Base-by-base conservation (phyloP, 345 rosid species). In the Populus alba region DNA sequence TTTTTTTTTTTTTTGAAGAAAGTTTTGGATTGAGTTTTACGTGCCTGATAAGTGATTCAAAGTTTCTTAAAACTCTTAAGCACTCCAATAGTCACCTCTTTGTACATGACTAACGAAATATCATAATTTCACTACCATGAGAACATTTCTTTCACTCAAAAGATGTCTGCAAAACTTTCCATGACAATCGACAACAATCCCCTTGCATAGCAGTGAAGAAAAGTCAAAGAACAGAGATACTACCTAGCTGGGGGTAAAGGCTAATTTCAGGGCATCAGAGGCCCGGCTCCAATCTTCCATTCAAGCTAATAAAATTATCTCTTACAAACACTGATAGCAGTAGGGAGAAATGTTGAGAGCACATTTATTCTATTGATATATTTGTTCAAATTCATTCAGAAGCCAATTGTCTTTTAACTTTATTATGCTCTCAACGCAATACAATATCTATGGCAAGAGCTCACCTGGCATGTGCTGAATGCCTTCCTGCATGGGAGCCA, bases 391-490 rank as follows among this genome's bases (percentile, higher is more conserved):
- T 61, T 39, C 8, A 43, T 49, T 38, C 11, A 51, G 25, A 71
- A 8, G 15, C 74, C 39, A 29, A 9, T 3, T 57, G 13, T 5
- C 49, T n/a, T 12, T 23, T 29, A 66, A 47, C 45, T 49, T n/a
- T 11, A 23, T 38, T n/a, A 7, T 20, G 41, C 13, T 31, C 15
- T 33, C 6, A 68, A 76, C 47, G 35, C 8, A 37, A 17, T 31
- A 49, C 35, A 23, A 33, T 37, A n/a, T 18, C n/a, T 53, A 67
- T 35, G 2, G 49, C 33, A 45, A 47, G 17, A 75, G 38, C 33
- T 75, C 51, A 82, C 85, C 74, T 1, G 57, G 74, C 74, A 72
- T 41, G 31, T 33, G 74, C 66, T 61, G 71, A 71, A 57, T 66
- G 45, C 66, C 82, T 55, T 66, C 77, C 66, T 78, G 66, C 23